phyloP scores from a whole-genome alignment of 495 filamentous ascomycete species.

The Lasiosphaeria miniovina region DNA sequence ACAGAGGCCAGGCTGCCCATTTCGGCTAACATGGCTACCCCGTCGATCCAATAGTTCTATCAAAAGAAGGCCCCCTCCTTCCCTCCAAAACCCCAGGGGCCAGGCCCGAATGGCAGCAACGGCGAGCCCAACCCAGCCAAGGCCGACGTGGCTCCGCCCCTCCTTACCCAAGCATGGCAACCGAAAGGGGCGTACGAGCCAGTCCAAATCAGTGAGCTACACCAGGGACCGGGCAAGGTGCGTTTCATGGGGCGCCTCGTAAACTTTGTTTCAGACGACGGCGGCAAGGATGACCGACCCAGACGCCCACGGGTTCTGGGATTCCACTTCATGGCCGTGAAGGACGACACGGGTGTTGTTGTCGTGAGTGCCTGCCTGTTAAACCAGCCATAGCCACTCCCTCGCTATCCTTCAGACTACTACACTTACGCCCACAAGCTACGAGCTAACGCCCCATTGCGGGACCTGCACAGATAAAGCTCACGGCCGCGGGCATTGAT shows the following conservation, averaged over 20 bases:
- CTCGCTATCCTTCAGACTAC: no score
- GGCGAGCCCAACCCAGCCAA: conserved; percentile 9
- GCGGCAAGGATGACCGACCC: conserved; percentile 30
- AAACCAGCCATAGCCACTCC: no score
- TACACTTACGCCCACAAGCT: not conserved
- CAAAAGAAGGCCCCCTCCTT: conserved; percentile 24
- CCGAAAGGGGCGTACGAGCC: conserved; percentile 54
- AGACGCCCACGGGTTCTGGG: conserved; percentile 29
- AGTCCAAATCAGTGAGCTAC: conserved; percentile 47
- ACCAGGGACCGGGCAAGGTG: conserved; percentile 50
- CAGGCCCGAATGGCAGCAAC: not conserved
- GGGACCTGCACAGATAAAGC: conserved; percentile 36
- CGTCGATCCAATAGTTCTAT: conserved; percentile 57
- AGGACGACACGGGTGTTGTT: conserved; percentile 57
- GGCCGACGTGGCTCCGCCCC: conserved; percentile 9
- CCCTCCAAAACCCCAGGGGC: not conserved
- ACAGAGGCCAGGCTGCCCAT: not conserved
- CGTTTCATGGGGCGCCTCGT: conserved; percentile 58
- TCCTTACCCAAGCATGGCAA: conserved; percentile 42
- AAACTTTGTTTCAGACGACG: conserved; percentile 49
- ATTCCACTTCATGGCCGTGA: conserved; percentile 53
- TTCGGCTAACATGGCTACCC: not conserved
- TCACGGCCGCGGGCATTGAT: conserved; percentile 33
- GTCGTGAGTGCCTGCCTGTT: conserved; percentile 37
- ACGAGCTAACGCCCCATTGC: not conserved